phyloP scores from a whole-genome alignment of 2,329 filamentous ascomycete genomes.

The Trichoderma sp. region DNA sequence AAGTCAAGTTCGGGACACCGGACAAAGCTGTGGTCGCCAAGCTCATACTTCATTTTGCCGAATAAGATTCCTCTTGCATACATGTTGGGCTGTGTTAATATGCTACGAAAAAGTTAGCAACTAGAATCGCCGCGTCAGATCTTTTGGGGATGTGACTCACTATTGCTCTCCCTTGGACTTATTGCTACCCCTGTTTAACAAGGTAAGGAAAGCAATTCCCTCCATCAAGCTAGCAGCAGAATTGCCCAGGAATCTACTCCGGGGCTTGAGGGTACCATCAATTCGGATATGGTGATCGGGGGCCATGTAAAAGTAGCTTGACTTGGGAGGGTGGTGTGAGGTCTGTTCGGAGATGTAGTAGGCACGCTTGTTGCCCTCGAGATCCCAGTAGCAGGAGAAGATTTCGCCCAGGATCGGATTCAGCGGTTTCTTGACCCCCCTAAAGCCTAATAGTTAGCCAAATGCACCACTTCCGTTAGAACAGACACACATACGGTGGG shows the following conservation, averaged over 20 bases:
- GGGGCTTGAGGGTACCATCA: slow-evolving; percentile 90
- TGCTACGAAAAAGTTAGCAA: slow-evolving; percentile 47
- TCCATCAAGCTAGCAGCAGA: slow-evolving; percentile 99
- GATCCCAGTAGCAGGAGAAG: slow-evolving; percentile 94
- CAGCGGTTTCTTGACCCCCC: slow-evolving; percentile 95
- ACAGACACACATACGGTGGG: slow-evolving; percentile 67
- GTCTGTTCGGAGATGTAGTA: slow-evolving; percentile 99
- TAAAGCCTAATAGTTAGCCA: slow-evolving; percentile 38
- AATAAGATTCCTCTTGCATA: slow-evolving; percentile 96
- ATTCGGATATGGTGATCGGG: slow-evolving; percentile 92
- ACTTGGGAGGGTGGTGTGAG: slow-evolving; percentile 96
- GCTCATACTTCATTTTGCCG: slow-evolving; percentile 99
- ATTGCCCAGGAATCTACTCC: slow-evolving; percentile 93
- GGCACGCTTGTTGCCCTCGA: slow-evolving; percentile 75
- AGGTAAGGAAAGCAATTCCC: slow-evolving; percentile 80
- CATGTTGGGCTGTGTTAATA: slow-evolving; percentile 97
- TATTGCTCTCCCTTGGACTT: slow-evolving; percentile 75
- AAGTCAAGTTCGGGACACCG: slow-evolving; percentile 85
- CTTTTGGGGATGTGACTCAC: slow-evolving; percentile 49
- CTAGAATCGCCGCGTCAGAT: slow-evolving; percentile 10
- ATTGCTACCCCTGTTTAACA: slow-evolving; percentile 73
- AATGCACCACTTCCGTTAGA: slow-evolving; percentile 1
- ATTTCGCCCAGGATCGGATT: slow-evolving; percentile 95
- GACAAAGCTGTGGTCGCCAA: slow-evolving; percentile 93
- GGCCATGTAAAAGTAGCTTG: slow-evolving; percentile 98